A percentile compares a stretch with the other conserved stretches of the same genome.
Conservation (phyloP, 768 basidiomycete species). For the Cystobasidium ongulense region DNA sequence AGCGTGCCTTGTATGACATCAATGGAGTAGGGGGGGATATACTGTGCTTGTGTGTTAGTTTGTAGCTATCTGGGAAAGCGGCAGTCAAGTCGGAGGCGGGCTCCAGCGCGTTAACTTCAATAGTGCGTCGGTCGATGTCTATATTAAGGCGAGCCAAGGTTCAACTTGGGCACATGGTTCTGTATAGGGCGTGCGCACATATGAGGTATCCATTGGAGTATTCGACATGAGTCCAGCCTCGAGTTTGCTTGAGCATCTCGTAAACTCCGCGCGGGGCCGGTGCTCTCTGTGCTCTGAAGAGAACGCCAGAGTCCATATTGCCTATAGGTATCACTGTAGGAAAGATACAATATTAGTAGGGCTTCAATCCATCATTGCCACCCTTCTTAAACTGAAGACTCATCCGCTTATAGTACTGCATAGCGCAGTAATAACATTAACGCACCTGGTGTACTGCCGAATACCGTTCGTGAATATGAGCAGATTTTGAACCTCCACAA, state of each 20-base stretch:
- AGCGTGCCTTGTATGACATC: constrained; percentile 9
- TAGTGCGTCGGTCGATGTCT: not conserved
- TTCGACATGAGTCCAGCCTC: constrained; percentile 14
- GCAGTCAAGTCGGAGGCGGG: too few species aligned
- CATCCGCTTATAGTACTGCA: not conserved
- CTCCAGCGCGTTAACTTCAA: not conserved
- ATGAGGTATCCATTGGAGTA: constrained; percentile 16
- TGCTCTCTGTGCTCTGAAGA: not conserved
- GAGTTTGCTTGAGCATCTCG: not conserved
- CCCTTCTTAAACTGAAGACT: not conserved
- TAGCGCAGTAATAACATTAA: not conserved
- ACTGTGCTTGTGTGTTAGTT: not conserved
- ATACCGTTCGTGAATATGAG: not conserved
- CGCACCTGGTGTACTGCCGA: constrained; percentile 6
- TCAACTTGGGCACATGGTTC: too few species aligned
- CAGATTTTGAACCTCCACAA: constrained; percentile 22
- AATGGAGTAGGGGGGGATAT: not conserved
- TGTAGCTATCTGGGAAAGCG: not conserved
- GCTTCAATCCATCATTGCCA: not conserved
- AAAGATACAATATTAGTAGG: too few species aligned
- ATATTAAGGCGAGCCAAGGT: not conserved
- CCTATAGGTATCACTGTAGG: too few species aligned
- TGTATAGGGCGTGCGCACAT: too few species aligned
- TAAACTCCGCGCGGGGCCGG: not conserved
- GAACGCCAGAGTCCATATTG: not conserved